A percentile compares a stretch with the other conserved stretches of the same genome.
Conservation (phyloP, 202 grass and related monocot genomes). For the Cymbopogon flexuosus region DNA sequence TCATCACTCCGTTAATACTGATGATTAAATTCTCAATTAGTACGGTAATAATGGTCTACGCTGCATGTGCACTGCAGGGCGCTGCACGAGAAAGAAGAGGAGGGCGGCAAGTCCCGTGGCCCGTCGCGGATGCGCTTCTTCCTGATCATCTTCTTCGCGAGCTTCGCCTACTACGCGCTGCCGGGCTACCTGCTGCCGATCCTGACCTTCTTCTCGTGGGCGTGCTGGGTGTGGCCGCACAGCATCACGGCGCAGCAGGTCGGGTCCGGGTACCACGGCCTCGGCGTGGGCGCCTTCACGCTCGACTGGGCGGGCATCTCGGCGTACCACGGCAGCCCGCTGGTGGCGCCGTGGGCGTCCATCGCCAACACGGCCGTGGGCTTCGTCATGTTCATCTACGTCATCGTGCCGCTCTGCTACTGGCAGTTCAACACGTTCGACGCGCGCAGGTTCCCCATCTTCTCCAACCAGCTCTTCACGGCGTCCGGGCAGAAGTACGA, state of each 20-base stretch:
- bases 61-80: conserved; percentile 43
- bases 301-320: conserved; percentile 97
- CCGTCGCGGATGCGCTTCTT: conserved; percentile 88
- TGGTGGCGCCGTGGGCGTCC: conserved; percentile 88
- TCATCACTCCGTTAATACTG: not conserved
- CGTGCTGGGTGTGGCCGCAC: conserved; percentile 83
- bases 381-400: conserved; percentile 96
- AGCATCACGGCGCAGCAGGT: conserved; percentile 95
- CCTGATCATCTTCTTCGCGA: conserved; percentile 68
- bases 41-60: not conserved
- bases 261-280: conserved; percentile 86
- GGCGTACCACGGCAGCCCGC: conserved; percentile 90
- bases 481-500: conserved; percentile 64
- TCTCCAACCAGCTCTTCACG: conserved; percentile 96
- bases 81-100: conserved; percentile 68
- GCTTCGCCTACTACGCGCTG: conserved; percentile 82
- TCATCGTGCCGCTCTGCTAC: conserved; percentile 87
- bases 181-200: conserved; percentile 82
- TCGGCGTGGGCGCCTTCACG: conserved; percentile 81
- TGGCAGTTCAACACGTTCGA: conserved; percentile 92
- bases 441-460: conserved; percentile 74
- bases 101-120: conserved; percentile 30
- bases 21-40: not conserved
- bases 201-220: conserved; percentile 95
- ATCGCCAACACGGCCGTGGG: conserved; percentile 77